A percentile compares a stretch with the other conserved stretches of the same genome.
phyloP scores from a whole-genome alignment of 331 rosid genomes.

The Acacia concinna region DNA sequence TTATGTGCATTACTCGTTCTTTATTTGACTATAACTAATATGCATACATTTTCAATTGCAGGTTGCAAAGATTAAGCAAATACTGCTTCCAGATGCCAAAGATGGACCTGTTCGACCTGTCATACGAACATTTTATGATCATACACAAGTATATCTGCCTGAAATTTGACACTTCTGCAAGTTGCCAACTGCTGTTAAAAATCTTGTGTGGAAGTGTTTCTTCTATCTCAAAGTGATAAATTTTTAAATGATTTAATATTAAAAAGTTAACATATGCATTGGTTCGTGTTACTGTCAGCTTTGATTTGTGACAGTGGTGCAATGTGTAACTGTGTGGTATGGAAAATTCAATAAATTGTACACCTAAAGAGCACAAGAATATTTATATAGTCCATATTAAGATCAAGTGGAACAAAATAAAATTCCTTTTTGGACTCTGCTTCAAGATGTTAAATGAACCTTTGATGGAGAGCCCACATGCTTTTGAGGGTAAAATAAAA shows the following conservation, averaged over 20 bases:
- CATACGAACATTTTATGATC: slow-evolving; percentile 82
- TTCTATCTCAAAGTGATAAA: background rate
- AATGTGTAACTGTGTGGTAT: background rate
- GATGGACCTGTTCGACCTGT: slow-evolving; percentile 87
- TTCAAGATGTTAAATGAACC: background rate
- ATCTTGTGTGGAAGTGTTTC: slow-evolving; percentile 13
- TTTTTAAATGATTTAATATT: background rate
- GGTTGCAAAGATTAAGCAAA: slow-evolving; percentile 92
- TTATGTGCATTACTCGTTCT: slow-evolving; percentile 6
- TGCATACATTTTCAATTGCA: slow-evolving; percentile 36
- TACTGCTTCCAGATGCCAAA: slow-evolving; percentile 70
- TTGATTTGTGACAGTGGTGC: background rate
- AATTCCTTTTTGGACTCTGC: background rate
- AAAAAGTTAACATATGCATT: background rate
- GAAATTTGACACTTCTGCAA: background rate
- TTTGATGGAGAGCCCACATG: background rate
- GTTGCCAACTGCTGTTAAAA: slow-evolving; percentile 6
- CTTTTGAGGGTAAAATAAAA: background rate
- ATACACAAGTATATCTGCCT: slow-evolving; percentile 53
- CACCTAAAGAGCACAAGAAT: slow-evolving; percentile 15
- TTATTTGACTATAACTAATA: slow-evolving; percentile 2
- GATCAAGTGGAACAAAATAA: background rate
- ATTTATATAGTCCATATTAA: background rate
- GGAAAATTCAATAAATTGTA: slow-evolving; percentile 1
- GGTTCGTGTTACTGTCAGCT: background rate